Conservation (phyloP, 345 rosid genomes). For the Camelina sativa region DNA sequence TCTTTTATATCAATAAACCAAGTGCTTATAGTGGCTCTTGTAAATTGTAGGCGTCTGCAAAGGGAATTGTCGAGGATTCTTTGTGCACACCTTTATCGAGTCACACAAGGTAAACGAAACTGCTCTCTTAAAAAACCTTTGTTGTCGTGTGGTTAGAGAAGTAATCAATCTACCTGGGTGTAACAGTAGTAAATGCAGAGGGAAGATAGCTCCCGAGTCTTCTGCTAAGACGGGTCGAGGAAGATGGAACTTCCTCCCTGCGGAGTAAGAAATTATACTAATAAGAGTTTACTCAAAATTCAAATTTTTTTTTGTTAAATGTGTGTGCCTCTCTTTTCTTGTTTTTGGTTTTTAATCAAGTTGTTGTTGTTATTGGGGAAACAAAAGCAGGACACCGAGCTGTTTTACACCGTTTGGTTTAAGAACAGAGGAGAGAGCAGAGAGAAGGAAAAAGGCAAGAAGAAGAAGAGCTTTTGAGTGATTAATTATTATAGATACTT, state of each 20-base stretch:
- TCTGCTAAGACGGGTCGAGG: constrained; percentile 60
- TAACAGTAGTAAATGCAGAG: constrained; percentile 53
- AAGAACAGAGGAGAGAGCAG: constrained; percentile 86
- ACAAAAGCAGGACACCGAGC: constrained; percentile 63
- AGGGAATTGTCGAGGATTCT: constrained; percentile 45
- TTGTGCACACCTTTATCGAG: constrained; percentile 62
- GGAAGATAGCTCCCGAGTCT: constrained; percentile 48
- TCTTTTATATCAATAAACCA: background rate
- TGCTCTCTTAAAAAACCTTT: background rate
- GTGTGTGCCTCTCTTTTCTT: constrained; percentile 27
- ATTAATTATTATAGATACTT: background rate
- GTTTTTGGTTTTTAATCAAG: background rate
- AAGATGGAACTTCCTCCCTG: constrained; percentile 71
- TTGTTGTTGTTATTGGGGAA: constrained; percentile 5
- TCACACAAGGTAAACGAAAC: constrained; percentile 52
- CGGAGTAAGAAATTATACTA: constrained; percentile 60
- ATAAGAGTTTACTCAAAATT: constrained; percentile 39
- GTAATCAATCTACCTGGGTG: constrained; percentile 21
- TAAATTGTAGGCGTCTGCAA: constrained; percentile 51
- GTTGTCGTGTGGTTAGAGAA: constrained; percentile 11
- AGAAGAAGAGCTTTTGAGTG: constrained; percentile 40
- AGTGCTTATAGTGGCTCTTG: constrained; percentile 17
- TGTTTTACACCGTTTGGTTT: constrained; percentile 66
- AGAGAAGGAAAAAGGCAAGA: constrained; percentile 80
- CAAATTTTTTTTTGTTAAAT: constrained; percentile 46